phyloP scores from a whole-genome alignment of 495 filamentous ascomycete species.

The Rhypophila decipiens region DNA sequence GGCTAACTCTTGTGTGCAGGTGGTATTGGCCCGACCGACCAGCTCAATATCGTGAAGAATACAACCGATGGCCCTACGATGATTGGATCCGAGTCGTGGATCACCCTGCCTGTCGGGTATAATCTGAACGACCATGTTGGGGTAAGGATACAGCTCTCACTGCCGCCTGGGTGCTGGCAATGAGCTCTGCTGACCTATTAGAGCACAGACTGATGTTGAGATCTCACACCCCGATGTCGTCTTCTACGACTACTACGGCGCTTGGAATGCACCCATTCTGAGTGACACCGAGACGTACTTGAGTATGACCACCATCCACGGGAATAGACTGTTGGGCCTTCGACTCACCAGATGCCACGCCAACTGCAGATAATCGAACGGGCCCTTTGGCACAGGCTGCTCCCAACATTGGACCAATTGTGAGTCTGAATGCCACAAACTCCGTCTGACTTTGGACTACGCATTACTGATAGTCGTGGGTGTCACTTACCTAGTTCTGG shows the following conservation, averaged over 20 bases:
- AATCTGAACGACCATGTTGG: slow-evolving; percentile 66
- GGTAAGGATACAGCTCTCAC: slow-evolving; percentile 16
- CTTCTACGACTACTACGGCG: slow-evolving; percentile 58
- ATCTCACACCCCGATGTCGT: slow-evolving; percentile 54
- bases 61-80: slow-evolving; percentile 46
- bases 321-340: background rate
- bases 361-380: slow-evolving; percentile 37
- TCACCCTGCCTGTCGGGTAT: slow-evolving; percentile 63
- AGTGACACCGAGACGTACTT: slow-evolving; percentile 30
- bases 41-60: slow-evolving; percentile 49
- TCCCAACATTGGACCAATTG: slow-evolving; percentile 54
- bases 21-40: slow-evolving; percentile 56
- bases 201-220: slow-evolving; percentile 49
- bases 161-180: too few species aligned
- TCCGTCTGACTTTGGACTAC: too few species aligned
- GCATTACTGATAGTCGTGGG: too few species aligned
- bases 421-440: too few species aligned
- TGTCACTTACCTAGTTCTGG: slow-evolving; percentile 39
- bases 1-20: slow-evolving; percentile 2
- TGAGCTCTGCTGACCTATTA: slow-evolving; percentile 33
- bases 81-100: slow-evolving; percentile 49
- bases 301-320: slow-evolving; percentile 14
- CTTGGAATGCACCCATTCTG: slow-evolving; percentile 40
- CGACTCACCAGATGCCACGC: slow-evolving; percentile 6
- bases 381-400: slow-evolving; percentile 63